Evolutionary conservation across 73 alveolate genomes (phyloP), one percentile per base, ranked within the genome.

Genomic region (Tetrahymena elliotti): DNA sequence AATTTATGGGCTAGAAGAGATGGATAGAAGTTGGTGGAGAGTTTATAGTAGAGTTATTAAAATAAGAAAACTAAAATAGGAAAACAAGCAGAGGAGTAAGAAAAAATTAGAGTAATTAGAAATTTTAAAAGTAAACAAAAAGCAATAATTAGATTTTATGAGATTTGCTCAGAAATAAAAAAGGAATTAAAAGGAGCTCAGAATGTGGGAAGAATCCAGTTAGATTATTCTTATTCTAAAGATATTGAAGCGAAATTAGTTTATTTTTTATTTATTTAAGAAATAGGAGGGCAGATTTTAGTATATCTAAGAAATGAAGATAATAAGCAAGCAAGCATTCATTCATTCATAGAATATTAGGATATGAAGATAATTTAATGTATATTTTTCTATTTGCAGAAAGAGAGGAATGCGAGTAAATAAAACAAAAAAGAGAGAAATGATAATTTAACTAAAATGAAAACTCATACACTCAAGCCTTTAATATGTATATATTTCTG

Each of bases 181-280:
- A 68, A 68, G 88, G 88, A 68, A 68, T 68, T 68, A 68, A 68
- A n/a, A 68, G 38, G 33, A n/a, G 88, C 88, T 68, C 88, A 68
- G 88, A 68, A 68, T 68, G 88, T 68, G 88, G 88, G 88, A 68
- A 68, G 88, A 68, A 68, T 68, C 88, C 88, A 68, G 88, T 68
- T 68, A 68, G 88, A 68, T 68, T 68, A 68, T 68, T 68, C 88
- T 68, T 68, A 68, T 68, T 68, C 36, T 68, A 68, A 68, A 68
- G 38, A 68, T 68, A 68, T 68, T 24, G 88, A 27, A 68, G 33
- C 88, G 38, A 68, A 68, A 68, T 68, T 68, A 68, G 88, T 68
- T 68, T 68, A 68, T 54, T 54, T 54, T 54, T 22, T 54, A 54
- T 68, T 68, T 68, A 68, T 68, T 68, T 68, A 68, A 68, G 16